Percentiles rank a stretch among this genome's conserved stretches.
Evolutionary conservation across 2,329 filamentous ascomycete species (phyloP).

Genomic region (Ilyonectria sp.): DNA sequence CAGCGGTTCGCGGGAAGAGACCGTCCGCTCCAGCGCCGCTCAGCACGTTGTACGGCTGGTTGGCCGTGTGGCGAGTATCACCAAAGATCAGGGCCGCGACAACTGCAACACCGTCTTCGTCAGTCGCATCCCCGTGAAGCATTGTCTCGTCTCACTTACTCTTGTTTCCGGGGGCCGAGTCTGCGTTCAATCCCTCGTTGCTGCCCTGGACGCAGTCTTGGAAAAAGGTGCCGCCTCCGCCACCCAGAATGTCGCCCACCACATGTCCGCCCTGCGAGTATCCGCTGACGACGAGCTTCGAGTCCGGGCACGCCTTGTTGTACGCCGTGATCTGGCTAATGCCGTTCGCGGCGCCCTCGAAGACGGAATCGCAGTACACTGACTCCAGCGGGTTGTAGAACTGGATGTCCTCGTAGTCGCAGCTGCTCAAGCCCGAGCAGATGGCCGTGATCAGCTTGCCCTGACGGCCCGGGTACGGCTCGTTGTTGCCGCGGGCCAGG

Average conservation of each 20-base stretch:
- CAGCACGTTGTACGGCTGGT: conserved; percentile 53
- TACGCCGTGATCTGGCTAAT: conserved; percentile 57
- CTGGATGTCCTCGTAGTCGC: conserved; percentile 53
- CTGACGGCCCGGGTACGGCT: conserved; percentile 51
- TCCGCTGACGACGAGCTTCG: conserved; percentile 59
- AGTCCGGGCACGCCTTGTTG: conserved; percentile 56
- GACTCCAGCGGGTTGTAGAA: conserved; percentile 49
- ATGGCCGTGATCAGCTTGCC: conserved; percentile 48
- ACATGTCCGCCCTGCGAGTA: conserved; percentile 60
- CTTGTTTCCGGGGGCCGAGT: conserved; percentile 50
- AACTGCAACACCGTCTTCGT: conserved; percentile 35
- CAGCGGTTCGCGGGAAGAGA: conserved; percentile 50
- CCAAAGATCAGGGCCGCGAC: conserved; percentile 54
- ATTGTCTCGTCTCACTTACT: conserved; percentile 46
- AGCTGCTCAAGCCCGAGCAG: conserved; percentile 46
- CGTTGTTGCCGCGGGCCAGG: conserved; percentile 49
- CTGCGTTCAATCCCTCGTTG: conserved; percentile 46
- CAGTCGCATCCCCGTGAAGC: neutral
- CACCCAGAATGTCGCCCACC: conserved; percentile 54
- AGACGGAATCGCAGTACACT: conserved; percentile 55
- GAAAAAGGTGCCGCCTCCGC: conserved; percentile 54
- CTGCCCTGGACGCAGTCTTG: conserved; percentile 48
- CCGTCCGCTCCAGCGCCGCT: conserved; percentile 45
- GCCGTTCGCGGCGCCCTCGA: conserved; percentile 54
- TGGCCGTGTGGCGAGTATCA: conserved; percentile 53